phyloP scores from a whole-genome alignment of 2,329 filamentous ascomycete genomes.

The Capronia epimyces region DNA sequence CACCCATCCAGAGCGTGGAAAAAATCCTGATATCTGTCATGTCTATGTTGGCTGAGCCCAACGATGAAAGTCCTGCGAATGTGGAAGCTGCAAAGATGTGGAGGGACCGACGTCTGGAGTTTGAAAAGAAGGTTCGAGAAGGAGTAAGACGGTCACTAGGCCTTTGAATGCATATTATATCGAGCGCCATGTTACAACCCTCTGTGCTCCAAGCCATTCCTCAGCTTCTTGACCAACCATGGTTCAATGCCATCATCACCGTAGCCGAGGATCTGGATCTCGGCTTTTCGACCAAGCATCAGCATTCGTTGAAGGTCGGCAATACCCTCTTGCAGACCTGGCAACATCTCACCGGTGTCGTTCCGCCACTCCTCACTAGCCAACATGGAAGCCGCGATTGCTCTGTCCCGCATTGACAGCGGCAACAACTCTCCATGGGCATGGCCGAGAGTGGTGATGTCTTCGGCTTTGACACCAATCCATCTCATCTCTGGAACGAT shows the following conservation, averaged over 20 bases:
- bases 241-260: conserved; percentile 37
- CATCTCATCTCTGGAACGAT: conserved; percentile 48
- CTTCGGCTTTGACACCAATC: conserved; percentile 51
- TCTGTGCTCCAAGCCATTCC: background rate
- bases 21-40: conserved; percentile 96
- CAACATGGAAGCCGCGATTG: conserved; percentile 41
- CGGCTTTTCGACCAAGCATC: conserved; percentile 57
- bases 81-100: conserved; percentile 96
- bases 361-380: conserved; percentile 51
- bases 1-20: conserved; percentile 92
- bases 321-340: conserved; percentile 36
- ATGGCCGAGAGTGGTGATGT: conserved; percentile 32
- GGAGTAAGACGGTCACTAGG: conserved; percentile 76
- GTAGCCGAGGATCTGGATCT: conserved; percentile 54
- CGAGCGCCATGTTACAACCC: background rate
- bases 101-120: conserved; percentile 75
- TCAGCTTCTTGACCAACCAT: conserved; percentile 36
- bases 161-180: conserved; percentile 38
- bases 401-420: conserved; percentile 19
- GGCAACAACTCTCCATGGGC: conserved; percentile 20
- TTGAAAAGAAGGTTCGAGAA: conserved; percentile 77
- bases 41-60: conserved; percentile 96
- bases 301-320: conserved; percentile 57
- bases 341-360: conserved; percentile 39
- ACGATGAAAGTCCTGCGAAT: conserved; percentile 94